Evolutionary conservation across 768 basidiomycete species (phyloP), one percentile per base, ranked within the genome.

Genomic region (Leucocoprinus birnbaumii): DNA sequence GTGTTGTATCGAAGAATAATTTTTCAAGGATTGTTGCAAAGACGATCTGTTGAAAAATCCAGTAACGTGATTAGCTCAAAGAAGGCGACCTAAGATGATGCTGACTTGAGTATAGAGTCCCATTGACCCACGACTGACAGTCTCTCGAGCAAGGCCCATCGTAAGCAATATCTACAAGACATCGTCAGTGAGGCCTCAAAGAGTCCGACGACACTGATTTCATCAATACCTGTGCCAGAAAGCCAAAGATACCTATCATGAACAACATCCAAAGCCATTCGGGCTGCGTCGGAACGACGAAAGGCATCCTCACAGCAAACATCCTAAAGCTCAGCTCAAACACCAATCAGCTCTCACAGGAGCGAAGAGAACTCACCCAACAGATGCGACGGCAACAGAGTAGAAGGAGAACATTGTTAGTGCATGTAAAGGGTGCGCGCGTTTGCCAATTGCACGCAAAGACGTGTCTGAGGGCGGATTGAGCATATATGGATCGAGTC

Each of bases 371-470:
- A 3, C 73, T 48, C 57, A 75, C 74, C 66, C 65, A 37, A 71
- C 57, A 18, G 64, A 55, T 2, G 72, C 63, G 22, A 65, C 68
- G 35, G 72, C 58, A 3, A 83, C 75, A 44, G 78, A 83, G 62
- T 80, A 77, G 4, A 76, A 64, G 1, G 85, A 82, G 64, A 86
- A 91, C 43, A 80, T 87, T 3, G 76, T 68, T 56, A 91, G 74
- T 7, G 78, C 73, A 64, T 93, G 91, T 48, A 91, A 67, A 0
- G 89, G 74, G 60, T 86, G 85, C 4, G 89, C 89, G 2, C 84
- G 77, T 53, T 78, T 82, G 0, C 91, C 89, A 24, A 92, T 87
- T 1, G 79, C 78, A 7, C 88, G 79, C 19, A 75, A 62, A 5
- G 66, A 59, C 1, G 66, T 73, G 59, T 70, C 74, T 75, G 19